A percentile compares a stretch with the other conserved stretches of the same genome.
phyloP scores from a whole-genome alignment of 257 asterid species.

The Primulina eburnea region DNA sequence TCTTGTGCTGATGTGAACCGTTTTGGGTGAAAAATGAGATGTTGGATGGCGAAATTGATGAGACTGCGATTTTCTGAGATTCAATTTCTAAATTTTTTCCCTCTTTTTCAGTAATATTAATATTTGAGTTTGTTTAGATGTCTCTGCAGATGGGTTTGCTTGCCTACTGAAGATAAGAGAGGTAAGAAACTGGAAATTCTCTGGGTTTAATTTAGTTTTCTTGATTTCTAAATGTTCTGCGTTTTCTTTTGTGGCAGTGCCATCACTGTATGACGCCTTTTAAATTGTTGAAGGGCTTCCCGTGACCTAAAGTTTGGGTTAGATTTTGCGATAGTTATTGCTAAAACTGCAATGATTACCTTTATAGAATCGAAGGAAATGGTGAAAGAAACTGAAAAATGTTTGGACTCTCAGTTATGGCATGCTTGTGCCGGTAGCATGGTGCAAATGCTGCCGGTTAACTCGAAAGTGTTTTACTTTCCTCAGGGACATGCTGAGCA shows the following conservation, averaged over 20 bases:
- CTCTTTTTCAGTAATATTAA: not conserved
- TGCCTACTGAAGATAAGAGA: constrained; percentile 21
- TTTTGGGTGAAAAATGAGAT: constrained; percentile 24
- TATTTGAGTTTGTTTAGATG: constrained; percentile 15
- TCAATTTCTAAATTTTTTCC: not conserved
- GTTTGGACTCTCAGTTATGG: constrained; percentile 92
- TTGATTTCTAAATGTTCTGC: not conserved
- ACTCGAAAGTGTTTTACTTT: constrained; percentile 73
- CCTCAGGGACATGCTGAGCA: constrained; percentile 98
- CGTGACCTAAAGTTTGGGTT: constrained; percentile 24
- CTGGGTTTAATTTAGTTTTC: constrained; percentile 17
- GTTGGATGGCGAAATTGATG: constrained; percentile 20
- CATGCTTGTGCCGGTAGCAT: constrained; percentile 98
- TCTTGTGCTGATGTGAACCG: constrained; percentile 33
- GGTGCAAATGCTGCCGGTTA: constrained; percentile 75
- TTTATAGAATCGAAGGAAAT: constrained; percentile 64
- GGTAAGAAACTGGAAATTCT: constrained; percentile 33
- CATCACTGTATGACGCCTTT: constrained; percentile 25
- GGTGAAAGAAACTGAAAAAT: constrained; percentile 49
- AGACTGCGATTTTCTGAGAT: constrained; percentile 14
- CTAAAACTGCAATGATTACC: constrained; percentile 42
- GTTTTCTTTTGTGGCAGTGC: constrained; percentile 33
- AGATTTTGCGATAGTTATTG: constrained; percentile 5
- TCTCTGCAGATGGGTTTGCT: constrained; percentile 35
- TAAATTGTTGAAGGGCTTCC: constrained; percentile 12